These are phyloP conservation scores for Podila epicladia DNA, from an alignment of 192 early-diverging fungal species.

Conservation along the genomic window DNA sequence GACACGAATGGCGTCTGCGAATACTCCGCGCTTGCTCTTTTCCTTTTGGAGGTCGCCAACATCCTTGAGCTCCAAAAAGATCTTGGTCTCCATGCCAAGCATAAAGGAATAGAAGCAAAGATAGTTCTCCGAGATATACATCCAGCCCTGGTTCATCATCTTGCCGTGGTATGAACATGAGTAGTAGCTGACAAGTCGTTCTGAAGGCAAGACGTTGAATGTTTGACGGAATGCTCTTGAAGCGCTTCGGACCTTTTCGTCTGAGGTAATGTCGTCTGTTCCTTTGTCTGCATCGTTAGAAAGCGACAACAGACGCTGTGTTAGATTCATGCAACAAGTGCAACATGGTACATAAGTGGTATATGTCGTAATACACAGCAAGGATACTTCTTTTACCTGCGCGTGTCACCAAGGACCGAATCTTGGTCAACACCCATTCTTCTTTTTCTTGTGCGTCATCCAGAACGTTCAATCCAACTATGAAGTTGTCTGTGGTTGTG, in stretches of 20 bases:
- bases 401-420: constrained; percentile 85
- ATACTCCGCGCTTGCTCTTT: constrained; percentile 89
- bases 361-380: not conserved
- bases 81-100: constrained; percentile 91
- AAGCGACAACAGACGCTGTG: not conserved
- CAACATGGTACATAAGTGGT: not conserved
- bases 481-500: constrained; percentile 72
- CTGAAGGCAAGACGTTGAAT: constrained; percentile 82
- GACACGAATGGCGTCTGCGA: constrained; percentile 89
- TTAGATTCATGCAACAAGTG: not conserved
- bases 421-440: constrained; percentile 90
- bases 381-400: constrained; percentile 59
- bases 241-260: constrained; percentile 90
- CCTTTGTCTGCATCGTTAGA: constrained; percentile 62
- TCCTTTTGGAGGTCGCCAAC: constrained; percentile 90
- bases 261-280: constrained; percentile 81
- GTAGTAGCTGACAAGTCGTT: constrained; percentile 95
- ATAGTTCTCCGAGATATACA: constrained; percentile 95
- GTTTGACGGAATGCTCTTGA: constrained; percentile 89
- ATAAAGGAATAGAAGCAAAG: constrained; percentile 96
- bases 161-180: constrained; percentile 87
- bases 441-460: constrained; percentile 84
- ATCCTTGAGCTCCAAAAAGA: constrained; percentile 92
- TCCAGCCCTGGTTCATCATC: constrained; percentile 95
- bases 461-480: constrained; percentile 73